These are phyloP conservation scores for Diplodia sapinea DNA, from an alignment of 2,329 filamentous ascomycete genomes.

Conservation along the genomic window DNA sequence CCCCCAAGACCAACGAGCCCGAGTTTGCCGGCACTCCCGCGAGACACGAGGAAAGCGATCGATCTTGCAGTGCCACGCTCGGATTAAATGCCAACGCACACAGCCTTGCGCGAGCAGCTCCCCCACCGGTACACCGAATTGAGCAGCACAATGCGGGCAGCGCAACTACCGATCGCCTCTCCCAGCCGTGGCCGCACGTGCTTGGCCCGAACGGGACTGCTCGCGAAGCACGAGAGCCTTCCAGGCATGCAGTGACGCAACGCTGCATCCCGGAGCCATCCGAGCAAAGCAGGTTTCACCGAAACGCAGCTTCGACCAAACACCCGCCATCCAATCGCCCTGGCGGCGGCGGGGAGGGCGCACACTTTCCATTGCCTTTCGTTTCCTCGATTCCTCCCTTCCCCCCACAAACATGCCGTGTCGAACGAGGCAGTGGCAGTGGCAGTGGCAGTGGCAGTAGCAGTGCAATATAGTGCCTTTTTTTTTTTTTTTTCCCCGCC, in stretches of 20 bases:
- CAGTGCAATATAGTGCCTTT: not conserved
- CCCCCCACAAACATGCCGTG: no score
- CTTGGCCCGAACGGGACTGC: conserved; percentile 10
- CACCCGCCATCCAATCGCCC: conserved; percentile 1
- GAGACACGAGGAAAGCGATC: not conserved
- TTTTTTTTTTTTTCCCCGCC: not conserved
- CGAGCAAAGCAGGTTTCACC: conserved; percentile 24
- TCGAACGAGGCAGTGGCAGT: not conserved
- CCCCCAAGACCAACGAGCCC: not conserved
- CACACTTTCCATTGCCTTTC: not conserved
- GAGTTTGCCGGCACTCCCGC: not conserved
- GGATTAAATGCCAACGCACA: conserved; percentile 17
- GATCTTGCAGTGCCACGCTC: conserved; percentile 20
- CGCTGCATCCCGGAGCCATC: conserved; percentile 25
- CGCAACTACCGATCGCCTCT: conserved; percentile 7
- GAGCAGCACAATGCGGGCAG: conserved; percentile 1
- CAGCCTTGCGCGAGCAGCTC: not conserved
- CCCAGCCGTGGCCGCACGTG: conserved; percentile 14
- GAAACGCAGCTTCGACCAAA: not conserved
- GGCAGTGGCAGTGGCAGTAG: no score
- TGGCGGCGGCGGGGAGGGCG: not conserved
- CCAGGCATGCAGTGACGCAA: conserved; percentile 25
- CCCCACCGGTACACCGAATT: not conserved
- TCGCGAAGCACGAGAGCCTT: conserved; percentile 18
- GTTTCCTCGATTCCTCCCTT: not conserved